Percentiles rank a stretch among this genome's conserved stretches.
Evolutionary conservation across 768 basidiomycete genomes (phyloP).

Genomic region (Lentinula edodes): DNA sequence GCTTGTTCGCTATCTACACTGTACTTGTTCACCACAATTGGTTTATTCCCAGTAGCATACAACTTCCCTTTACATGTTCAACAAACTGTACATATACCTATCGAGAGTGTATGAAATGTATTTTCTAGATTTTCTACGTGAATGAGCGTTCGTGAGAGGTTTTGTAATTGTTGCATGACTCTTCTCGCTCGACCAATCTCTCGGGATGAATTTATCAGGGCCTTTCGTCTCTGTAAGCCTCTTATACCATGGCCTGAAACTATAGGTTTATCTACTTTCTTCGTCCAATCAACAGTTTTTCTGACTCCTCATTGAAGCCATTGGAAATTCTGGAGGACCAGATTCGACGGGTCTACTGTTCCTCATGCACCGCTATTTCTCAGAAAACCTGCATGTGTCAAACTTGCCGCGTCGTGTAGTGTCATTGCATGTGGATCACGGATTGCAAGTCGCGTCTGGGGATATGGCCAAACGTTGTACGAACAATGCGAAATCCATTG

Average conservation of each 20-base stretch:
- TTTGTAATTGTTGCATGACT: not conserved
- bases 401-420: constrained; percentile 26
- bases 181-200: constrained; percentile 7
- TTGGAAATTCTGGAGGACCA: constrained; percentile 78
- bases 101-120: not conserved
- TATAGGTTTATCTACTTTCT: constrained; percentile 32
- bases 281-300: not conserved
- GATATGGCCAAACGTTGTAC: constrained; percentile 50
- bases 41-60: constrained; percentile 6
- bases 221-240: constrained; percentile 42
- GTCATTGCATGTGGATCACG: constrained; percentile 67
- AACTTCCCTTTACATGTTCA: not conserved
- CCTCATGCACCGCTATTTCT: constrained; percentile 47
- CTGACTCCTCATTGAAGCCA: constrained; percentile 33
- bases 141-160: no score
- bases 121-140: not conserved
- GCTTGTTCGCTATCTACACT: constrained; percentile 47
- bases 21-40: constrained; percentile 32
- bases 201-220: constrained; percentile 15
- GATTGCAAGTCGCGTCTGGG: constrained; percentile 53
- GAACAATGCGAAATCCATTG: constrained; percentile 33
- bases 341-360: constrained; percentile 79
- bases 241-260: constrained; percentile 41
- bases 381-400: constrained; percentile 9
- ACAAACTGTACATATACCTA: not conserved